Percentiles rank a stretch among this genome's conserved stretches.
Evolutionary conservation across 257 asterid genomes (phyloP).

Genomic region (Penstemon eatonii): DNA sequence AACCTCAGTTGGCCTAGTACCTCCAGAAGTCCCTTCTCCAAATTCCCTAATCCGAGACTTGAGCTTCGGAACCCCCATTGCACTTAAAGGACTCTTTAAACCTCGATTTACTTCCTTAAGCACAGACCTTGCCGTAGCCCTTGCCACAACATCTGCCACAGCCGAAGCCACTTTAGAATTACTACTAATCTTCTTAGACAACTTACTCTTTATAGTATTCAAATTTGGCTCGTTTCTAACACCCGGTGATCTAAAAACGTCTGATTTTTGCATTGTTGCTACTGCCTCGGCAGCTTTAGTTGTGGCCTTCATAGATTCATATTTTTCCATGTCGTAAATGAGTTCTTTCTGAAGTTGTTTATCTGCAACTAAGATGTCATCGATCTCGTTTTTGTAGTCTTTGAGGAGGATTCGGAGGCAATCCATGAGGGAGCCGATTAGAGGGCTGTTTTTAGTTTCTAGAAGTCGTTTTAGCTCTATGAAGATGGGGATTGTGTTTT

Average conservation of each 20-base stretch:
- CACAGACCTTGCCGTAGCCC: slow-evolving; percentile 63
- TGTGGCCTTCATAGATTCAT: slow-evolving; percentile 66
- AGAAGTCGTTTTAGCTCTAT: slow-evolving; percentile 83
- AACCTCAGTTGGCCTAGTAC: slow-evolving; percentile 53
- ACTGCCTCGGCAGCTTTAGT: slow-evolving; percentile 63
- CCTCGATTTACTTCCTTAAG: slow-evolving; percentile 69
- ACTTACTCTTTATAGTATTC: slow-evolving; percentile 28
- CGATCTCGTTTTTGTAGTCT: slow-evolving; percentile 92
- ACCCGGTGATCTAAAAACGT: slow-evolving; percentile 38
- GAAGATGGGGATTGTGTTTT: slow-evolving; percentile 88
- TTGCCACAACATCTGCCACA: slow-evolving; percentile 70
- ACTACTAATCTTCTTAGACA: slow-evolving; percentile 28
- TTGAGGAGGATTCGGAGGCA: slow-evolving; percentile 87
- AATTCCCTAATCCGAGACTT: slow-evolving; percentile 41
- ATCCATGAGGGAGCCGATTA: slow-evolving; percentile 87
- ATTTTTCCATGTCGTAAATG: slow-evolving; percentile 78
- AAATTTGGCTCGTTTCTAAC: slow-evolving; percentile 30
- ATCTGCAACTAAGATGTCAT: slow-evolving; percentile 81
- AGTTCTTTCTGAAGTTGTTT: slow-evolving; percentile 89
- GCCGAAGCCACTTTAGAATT: slow-evolving; percentile 69
- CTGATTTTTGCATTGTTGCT: slow-evolving; percentile 53
- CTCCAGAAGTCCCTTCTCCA: slow-evolving; percentile 25
- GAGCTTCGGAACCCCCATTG: slow-evolving; percentile 78
- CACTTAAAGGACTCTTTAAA: slow-evolving; percentile 62
- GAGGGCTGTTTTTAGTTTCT: slow-evolving; percentile 83